Base-by-base conservation (phyloP, 2,329 filamentous ascomycete genomes). In the Colletotrichum chlorophyti region DNA sequence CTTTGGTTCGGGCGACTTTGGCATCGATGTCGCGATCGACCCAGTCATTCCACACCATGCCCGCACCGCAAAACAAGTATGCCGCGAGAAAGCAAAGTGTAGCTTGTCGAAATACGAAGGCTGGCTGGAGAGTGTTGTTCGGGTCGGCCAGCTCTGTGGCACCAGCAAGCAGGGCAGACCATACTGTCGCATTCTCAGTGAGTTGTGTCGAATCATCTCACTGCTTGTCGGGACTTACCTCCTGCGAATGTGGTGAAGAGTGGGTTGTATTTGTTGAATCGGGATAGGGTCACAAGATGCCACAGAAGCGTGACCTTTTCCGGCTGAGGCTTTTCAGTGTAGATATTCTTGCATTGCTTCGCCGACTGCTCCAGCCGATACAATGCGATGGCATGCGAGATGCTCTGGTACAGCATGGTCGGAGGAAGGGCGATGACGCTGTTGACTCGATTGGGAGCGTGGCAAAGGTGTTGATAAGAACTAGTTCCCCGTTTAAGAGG, bases 1-100 rank as follows among this genome's bases (percentile, higher is more conserved):
- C 42, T 50, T 69, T 70, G 14, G 68, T 69, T n/a, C 68, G 64
- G 3, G 64, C 62, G 9, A 69, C 66, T 7, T 68, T 62, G 19
- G 60, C 58, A 31, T 70, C 68, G 24, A 70, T 68, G 29, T 69
- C 64, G 3, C 65, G 66, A 41, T 69, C 68, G 6, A 70, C 61
- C 60, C 62, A 68, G 53, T 70, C 68, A 32, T 70, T 69, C 68
- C 68, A 70, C 2, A 68, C 68, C 66, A 69, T 69, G 8, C 67
- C 68, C 1, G 68, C 68, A 6, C 68, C 68, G 35, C 66, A 68
- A 32, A 69, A 69, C 1, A 67, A 27, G 37, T 66, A 69, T 3
- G 64, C 60, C 29, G 63, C 61, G 12, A 65, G 23, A 21, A 68
- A 65, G 27, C 61, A 63, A 37, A 69, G 49, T 6, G 58, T 51